Evolutionary conservation across 2,329 filamentous ascomycete species (phyloP).

Genomic region (Aspergillus carbonarius): DNA sequence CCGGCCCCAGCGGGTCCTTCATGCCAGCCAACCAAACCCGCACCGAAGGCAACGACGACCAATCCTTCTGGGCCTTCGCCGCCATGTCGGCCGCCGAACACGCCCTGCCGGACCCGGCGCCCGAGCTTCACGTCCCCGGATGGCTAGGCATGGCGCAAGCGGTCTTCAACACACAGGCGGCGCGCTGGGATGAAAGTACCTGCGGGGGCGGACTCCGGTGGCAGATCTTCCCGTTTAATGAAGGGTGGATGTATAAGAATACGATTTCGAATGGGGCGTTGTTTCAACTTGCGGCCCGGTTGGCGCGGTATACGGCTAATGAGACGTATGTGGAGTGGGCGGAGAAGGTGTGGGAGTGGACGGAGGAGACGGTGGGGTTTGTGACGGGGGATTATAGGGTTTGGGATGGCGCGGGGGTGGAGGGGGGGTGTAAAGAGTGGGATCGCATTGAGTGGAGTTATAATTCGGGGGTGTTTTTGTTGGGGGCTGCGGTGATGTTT

Average conservation of each 20-base stretch:
- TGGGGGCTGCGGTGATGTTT: slow-evolving; percentile 58
- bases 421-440: slow-evolving; percentile 51
- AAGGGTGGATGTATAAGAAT: slow-evolving; percentile 36
- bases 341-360: slow-evolving; percentile 62
- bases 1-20: slow-evolving; percentile 38
- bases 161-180: slow-evolving; percentile 75
- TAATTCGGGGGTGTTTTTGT: slow-evolving; percentile 56
- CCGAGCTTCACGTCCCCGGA: slow-evolving; percentile 55
- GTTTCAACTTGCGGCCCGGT: slow-evolving; percentile 32
- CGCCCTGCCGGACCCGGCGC: slow-evolving; percentile 42
- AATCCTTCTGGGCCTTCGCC: slow-evolving; percentile 58
- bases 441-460: slow-evolving; percentile 59
- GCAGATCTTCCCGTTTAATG: slow-evolving; percentile 38
- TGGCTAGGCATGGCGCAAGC: slow-evolving; percentile 79
- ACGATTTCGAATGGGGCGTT: slow-evolving; percentile 36
- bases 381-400: slow-evolving; percentile 52
- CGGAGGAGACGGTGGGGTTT: slow-evolving; percentile 46
- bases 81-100: slow-evolving; percentile 57
- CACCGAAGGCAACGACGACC: slow-evolving; percentile 57
- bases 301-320: slow-evolving; percentile 33
- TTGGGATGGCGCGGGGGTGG: slow-evolving; percentile 56
- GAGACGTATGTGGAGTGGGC: slow-evolving; percentile 60
- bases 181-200: slow-evolving; percentile 64
- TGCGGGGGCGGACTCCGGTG: slow-evolving; percentile 68
- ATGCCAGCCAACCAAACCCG: slow-evolving; percentile 45